These are phyloP conservation scores for Mortierella sp. DNA, from an alignment of 371 early-diverging fungal genomes.

Conservation along the genomic window DNA sequence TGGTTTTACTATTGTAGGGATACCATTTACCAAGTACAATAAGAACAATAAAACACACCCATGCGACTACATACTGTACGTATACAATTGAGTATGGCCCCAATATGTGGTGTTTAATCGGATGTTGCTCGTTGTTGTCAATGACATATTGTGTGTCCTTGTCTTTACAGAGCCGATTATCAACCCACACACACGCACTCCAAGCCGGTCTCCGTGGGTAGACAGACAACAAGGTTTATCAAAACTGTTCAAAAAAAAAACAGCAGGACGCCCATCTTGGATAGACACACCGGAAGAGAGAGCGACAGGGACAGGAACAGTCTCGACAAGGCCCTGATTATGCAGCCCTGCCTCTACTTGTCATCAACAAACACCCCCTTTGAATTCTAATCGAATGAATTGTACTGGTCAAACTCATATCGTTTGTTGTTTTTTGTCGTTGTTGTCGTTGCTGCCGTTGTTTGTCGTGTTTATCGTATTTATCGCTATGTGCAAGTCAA, in stretches of 20 bases:
- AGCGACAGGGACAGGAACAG: background rate
- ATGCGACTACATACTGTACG: background rate
- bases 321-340: background rate
- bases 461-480: background rate
- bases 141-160: background rate
- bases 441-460: no score
- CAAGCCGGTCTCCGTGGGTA: constrained; percentile 2
- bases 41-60: background rate
- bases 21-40: no score
- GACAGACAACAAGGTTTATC: background rate
- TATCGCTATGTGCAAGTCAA: no score
- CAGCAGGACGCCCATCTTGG: no score
- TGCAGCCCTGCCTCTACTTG: background rate
- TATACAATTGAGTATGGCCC: background rate
- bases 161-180: background rate
- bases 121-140: background rate
- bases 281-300: no score
- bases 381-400: constrained; percentile 1
- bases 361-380: background rate
- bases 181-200: background rate
- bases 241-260: no score
- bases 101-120: background rate
- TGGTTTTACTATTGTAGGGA: no score
- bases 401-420: background rate
- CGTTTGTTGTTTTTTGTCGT: background rate